A percentile compares a stretch with the other conserved stretches of the same genome.
These are phyloP conservation scores for Elaeagnus macrophylla DNA, from an alignment of 306 rosid species.

Conservation along the genomic window DNA sequence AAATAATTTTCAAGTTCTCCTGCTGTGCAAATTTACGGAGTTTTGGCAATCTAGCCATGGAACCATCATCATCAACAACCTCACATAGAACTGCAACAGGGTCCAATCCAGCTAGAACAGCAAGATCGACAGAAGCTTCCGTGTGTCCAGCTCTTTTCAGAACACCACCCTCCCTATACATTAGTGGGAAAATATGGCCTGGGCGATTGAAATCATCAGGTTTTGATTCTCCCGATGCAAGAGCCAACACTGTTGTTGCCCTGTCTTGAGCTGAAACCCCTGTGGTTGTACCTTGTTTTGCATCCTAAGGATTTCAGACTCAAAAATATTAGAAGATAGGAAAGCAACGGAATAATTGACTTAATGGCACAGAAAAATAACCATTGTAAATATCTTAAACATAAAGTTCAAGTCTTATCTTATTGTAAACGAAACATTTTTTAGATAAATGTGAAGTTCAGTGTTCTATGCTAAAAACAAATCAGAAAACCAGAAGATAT, in stretches of 20 bases:
- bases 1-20: constrained; percentile 73
- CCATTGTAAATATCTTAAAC: no score
- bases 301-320: constrained; percentile 6
- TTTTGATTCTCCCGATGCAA: constrained; percentile 80
- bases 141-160: constrained; percentile 96
- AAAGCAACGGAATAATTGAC: not conserved
- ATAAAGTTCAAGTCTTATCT: no score
- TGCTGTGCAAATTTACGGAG: constrained; percentile 66
- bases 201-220: constrained; percentile 89
- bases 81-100: constrained; percentile 81
- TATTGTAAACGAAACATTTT: no score
- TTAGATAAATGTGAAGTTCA: not conserved
- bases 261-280: constrained; percentile 92
- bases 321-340: not conserved
- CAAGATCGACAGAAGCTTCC: constrained; percentile 93
- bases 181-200: constrained; percentile 89
- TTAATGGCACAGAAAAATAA: not conserved
- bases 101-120: constrained; percentile 71
- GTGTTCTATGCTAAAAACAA: not conserved
- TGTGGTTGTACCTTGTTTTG: constrained; percentile 63
- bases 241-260: constrained; percentile 74
- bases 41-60: constrained; percentile 93
- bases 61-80: constrained; percentile 95
- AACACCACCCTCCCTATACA: constrained; percentile 92
- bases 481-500: not conserved